Evolutionary conservation across 2,329 filamentous ascomycete species (phyloP), one percentile per base, ranked within the genome.

Genomic region (Talaromyces islandicus): DNA sequence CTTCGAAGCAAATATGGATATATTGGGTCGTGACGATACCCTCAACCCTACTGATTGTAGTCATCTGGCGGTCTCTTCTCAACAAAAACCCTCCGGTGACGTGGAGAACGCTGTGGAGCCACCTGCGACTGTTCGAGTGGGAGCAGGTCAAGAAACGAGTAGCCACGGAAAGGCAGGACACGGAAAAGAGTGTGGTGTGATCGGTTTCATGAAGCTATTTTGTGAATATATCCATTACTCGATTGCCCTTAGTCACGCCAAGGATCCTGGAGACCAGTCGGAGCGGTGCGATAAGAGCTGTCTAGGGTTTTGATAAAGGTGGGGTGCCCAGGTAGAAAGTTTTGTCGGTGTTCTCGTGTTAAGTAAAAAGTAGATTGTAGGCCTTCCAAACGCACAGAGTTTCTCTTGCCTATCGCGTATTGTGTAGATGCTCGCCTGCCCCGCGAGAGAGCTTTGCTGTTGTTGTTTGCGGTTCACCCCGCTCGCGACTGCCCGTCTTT

Each of bases 11-110:
- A 48, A 54, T 61, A 24, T 61, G 59, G 59, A 14, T 61, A 12
- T 61, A 61, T 51, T 61, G 59, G 59, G 56, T 52, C 3, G 25
- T 61, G 5, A 61, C 59, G 14, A 61, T 61, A 10, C 55, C 55
- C 5, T 61, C 51, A 4, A 61, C 59, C 2, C 52, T 61, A 27
- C 30, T 61, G 10, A 54, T 61, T n/a, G 43, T 58, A 24, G 24
- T 61, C 6, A 17, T 54, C 17, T 61, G 59, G 59, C 51, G 59
- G 4, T 48, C 56, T 41, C 41, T 53, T 29, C 55, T 60, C 27
- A 41, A 60, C 35, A 60, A 48, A 41, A 57, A 54, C 6, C 35
- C 59, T 7, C 50, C 59, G 12, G 29, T 54, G 50, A 57, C 50
- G 21, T 38, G 50, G 27, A 35, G 41, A 4, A 27, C 54, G 25